Base-by-base conservation (phyloP, 2,329 filamentous ascomycete genomes). In the Clonostachys rosea region DNA sequence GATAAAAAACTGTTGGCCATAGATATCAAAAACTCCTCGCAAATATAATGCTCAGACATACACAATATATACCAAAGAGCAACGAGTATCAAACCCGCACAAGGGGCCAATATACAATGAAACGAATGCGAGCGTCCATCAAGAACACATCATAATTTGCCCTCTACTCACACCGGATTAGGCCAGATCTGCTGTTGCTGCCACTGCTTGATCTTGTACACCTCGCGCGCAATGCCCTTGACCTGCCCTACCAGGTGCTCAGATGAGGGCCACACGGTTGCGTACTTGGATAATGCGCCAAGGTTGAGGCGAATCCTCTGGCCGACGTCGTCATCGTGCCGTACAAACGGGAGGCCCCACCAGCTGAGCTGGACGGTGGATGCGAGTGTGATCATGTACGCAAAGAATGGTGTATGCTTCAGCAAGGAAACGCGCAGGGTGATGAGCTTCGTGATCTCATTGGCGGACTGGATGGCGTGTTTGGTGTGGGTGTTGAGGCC, bases 321-420 rank as follows among this genome's bases (percentile, higher is more conserved):
- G 52, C 84, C 86, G 54, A 86, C 74, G 56, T 81, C 81, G 51
- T 83, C 83, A 55, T 82, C 77, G 50, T 76, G 75, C 2, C 73
- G 69, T 42, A 84, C 73, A 46, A 78, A 79, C 59, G 79, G 80
- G 17, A 84, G 71, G 46, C 73, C 84, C 81, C 89, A 95, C 52
- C 87, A 88, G 47, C 86, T 89, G 20, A 95, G 75, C 58, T 94
- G 88, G 5, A 92, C 86, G 55, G 91, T 87, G 7, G 88, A 89
- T 16, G 86, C 87, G 46, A 92, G 72, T 2, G 88, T 88, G 44
- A 94, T 73, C 37, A 87, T 84, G 60, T 89, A 94, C 34, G 86
- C 88, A 68, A 94, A 91, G 66, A 92, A 91, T 49, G 90, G 89
- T 0, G 83, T 91, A 66, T 95, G 89, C 34, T 81, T 81, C 17